Conservation (phyloP, 495 filamentous ascomycete genomes). For the Neurospora terricola region DNA sequence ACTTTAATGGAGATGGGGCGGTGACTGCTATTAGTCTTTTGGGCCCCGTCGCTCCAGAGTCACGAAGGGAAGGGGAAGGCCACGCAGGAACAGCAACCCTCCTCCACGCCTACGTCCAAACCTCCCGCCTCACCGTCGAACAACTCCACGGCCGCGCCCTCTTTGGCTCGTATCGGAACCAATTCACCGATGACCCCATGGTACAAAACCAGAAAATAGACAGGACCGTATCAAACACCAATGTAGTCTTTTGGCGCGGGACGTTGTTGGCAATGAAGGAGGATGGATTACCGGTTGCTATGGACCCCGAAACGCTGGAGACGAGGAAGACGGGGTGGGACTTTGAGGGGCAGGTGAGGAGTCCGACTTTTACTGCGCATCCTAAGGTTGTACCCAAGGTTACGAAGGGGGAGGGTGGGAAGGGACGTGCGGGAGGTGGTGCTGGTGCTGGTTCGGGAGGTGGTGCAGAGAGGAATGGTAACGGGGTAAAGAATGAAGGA, state of each 20-base stretch:
- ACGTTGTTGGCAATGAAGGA: slow-evolving; percentile 46
- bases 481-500: background rate
- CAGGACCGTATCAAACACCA: slow-evolving; percentile 44
- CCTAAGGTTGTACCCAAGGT: slow-evolving; percentile 50
- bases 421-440: no score
- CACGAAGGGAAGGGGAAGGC: no score
- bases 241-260: slow-evolving; percentile 43
- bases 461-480: background rate
- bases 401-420: slow-evolving; percentile 11
- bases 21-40: slow-evolving; percentile 45
- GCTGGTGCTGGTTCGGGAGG: no score
- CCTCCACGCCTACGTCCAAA: slow-evolving; percentile 33
- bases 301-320: slow-evolving; percentile 47
- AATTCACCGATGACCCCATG: slow-evolving; percentile 42
- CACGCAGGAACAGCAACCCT: background rate
- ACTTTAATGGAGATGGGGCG: slow-evolving; percentile 36
- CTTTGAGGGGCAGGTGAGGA: slow-evolving; percentile 47
- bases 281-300: slow-evolving; percentile 43
- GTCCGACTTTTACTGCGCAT: slow-evolving; percentile 49
- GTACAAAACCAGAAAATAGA: slow-evolving; percentile 29
- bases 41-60: no score
- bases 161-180: slow-evolving; percentile 46
- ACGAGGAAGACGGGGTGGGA: slow-evolving; percentile 38
- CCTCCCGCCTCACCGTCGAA: slow-evolving; percentile 39
- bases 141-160: slow-evolving; percentile 27